Percentiles rank a stretch among this genome's conserved stretches.
phyloP scores from a whole-genome alignment of 2,329 filamentous ascomycete species.

The Colletotrichum scovillei region DNA sequence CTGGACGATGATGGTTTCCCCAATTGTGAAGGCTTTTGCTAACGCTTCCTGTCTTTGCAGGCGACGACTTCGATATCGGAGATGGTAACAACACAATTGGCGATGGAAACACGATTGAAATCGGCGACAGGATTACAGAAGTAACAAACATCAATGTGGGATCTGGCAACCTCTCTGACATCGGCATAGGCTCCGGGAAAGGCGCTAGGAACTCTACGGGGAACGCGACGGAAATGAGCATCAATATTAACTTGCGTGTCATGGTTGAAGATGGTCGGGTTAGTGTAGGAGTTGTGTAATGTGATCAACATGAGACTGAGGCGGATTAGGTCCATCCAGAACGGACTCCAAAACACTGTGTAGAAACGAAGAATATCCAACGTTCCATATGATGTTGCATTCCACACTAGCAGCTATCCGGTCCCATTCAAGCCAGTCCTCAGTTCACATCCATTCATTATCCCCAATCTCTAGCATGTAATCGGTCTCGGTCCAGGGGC shows the following conservation, averaged over 20 bases:
- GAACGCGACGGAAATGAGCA: background rate
- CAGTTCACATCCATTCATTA: background rate
- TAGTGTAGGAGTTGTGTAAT: background rate
- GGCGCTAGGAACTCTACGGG: background rate
- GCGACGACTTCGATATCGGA: slow-evolving; percentile 7
- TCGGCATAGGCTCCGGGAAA: background rate
- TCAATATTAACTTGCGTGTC: background rate
- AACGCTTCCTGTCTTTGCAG: background rate
- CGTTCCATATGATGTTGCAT: background rate
- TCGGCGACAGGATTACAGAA: background rate
- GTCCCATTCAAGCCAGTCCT: background rate
- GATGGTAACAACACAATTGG: slow-evolving; percentile 5
- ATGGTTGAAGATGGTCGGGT: background rate
- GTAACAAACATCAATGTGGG: background rate
- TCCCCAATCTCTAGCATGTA: slow-evolving; percentile 40
- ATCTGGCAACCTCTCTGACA: background rate
- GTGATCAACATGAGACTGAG: background rate
- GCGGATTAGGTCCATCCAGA: background rate
- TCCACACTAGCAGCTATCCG: background rate
- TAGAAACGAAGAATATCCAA: no score
- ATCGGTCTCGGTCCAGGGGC: slow-evolving; percentile 50
- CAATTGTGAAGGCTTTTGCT: background rate
- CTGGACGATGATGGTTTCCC: background rate
- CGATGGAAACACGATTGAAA: background rate
- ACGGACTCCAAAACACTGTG: background rate